These are phyloP conservation scores for Excoecaria agallocha DNA, from an alignment of 345 rosid species.

Conservation along the genomic window DNA sequence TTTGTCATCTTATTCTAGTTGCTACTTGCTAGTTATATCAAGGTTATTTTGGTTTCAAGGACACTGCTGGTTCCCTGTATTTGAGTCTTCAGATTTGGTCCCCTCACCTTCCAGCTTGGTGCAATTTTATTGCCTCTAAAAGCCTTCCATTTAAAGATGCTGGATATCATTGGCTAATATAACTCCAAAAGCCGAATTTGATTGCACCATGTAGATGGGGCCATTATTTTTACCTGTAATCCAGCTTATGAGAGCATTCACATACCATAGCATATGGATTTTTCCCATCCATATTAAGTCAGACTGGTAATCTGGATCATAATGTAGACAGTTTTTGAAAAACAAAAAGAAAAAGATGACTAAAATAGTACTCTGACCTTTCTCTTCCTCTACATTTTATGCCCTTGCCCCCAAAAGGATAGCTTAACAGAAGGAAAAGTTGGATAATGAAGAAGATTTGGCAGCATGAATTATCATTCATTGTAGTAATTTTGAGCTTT, in stretches of 20 bases:
- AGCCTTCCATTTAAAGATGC: not conserved
- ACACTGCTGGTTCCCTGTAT: not conserved
- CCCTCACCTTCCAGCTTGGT: not conserved
- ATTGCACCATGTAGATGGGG: not conserved
- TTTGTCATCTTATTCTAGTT: slow-evolving; percentile 4
- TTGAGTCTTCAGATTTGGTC: not conserved
- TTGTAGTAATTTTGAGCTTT: not conserved
- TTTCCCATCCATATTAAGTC: not conserved
- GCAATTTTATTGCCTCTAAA: not conserved
- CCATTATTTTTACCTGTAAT: not conserved
- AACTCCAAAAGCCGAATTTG: not conserved
- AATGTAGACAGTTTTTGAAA: not conserved
- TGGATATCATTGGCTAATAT: not conserved
- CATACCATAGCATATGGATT: not conserved
- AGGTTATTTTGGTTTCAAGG: not conserved
- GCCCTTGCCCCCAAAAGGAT: not conserved
- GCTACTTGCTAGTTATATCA: not conserved
- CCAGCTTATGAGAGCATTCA: not conserved
- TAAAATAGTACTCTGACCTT: not conserved
- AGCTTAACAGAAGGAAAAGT: not conserved
- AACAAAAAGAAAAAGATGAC: not conserved
- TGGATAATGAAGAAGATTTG: not conserved
- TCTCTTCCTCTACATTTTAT: not conserved
- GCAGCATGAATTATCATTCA: not conserved
- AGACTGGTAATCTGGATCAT: not conserved